A percentile compares a stretch with the other conserved stretches of the same genome.
phyloP scores from a whole-genome alignment of 2,329 filamentous ascomycete genomes.

The Diaporthe australafricana region DNA sequence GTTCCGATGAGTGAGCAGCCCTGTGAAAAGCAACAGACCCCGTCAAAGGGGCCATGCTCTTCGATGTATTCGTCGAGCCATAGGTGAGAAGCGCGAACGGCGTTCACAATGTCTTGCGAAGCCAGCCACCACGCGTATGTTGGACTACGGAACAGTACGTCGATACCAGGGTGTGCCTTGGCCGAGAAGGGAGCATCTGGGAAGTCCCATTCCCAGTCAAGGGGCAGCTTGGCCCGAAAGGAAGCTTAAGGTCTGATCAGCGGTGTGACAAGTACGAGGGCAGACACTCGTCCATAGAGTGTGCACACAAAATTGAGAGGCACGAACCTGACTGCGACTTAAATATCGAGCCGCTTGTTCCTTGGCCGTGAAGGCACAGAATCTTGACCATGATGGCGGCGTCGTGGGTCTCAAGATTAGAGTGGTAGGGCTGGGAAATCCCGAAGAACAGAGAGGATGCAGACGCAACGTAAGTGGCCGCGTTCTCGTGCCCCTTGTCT shows the following conservation, averaged over 20 bases:
- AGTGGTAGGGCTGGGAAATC: background rate
- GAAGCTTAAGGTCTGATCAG: constrained; percentile 42
- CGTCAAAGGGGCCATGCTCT: constrained; percentile 49
- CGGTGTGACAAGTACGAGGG: background rate
- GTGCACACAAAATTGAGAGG: background rate
- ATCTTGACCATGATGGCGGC: constrained; percentile 44
- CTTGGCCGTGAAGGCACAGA: constrained; percentile 52
- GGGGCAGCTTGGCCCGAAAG: constrained; percentile 48
- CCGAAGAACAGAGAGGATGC: background rate
- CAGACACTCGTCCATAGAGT: background rate
- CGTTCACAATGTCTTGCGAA: constrained; percentile 40
- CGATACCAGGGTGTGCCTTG: constrained; percentile 48
- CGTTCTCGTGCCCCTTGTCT: constrained; percentile 9
- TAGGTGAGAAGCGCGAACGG: constrained; percentile 49
- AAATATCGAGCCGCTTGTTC: constrained; percentile 52
- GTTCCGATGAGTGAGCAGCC: constrained; percentile 52
- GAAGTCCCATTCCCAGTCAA: constrained; percentile 48
- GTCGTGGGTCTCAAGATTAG: background rate
- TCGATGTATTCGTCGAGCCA: constrained; percentile 51
- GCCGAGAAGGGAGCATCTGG: constrained; percentile 48
- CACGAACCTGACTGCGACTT: constrained; percentile 50
- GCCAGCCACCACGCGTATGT: constrained; percentile 47
- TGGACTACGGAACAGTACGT: constrained; percentile 45
- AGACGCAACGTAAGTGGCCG: constrained; percentile 4
- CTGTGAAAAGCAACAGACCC: constrained; percentile 52